These are phyloP conservation scores for Backusella tuberculispora DNA, from an alignment of 192 early-diverging fungal genomes.

Conservation along the genomic window DNA sequence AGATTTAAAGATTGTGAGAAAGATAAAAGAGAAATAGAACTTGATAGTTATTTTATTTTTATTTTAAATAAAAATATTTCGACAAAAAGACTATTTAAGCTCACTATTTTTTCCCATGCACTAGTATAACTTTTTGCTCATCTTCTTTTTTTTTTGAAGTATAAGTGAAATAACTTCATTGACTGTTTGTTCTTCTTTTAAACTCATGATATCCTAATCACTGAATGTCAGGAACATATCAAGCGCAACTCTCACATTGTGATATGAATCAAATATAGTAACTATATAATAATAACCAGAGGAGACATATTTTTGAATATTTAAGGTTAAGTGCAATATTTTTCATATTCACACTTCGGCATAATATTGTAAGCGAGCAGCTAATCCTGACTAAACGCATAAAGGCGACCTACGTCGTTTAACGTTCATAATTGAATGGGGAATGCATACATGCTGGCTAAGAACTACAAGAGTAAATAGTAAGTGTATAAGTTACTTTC, in stretches of 20 bases:
- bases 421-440: background rate
- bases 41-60: background rate
- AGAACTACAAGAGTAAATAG: no score
- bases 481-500: no score
- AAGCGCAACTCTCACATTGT: background rate
- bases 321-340: conserved; percentile 1
- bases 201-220: background rate
- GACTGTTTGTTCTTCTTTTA: background rate
- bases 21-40: background rate
- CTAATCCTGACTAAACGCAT: background rate
- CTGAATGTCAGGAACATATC: background rate
- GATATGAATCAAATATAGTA: background rate
- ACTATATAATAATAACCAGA: background rate
- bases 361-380: background rate
- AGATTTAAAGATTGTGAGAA: background rate
- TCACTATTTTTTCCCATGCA: conserved; percentile 5
- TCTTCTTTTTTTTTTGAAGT: no score
- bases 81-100: background rate
- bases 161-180: no score
- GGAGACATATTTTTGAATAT: background rate
- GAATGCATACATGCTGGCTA: no score
- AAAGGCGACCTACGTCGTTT: background rate
- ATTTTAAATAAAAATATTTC: background rate
- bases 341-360: no score
- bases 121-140: background rate